Conservation (phyloP, 2,329 filamentous ascomycete species). For the Talaromyces sp. region DNA sequence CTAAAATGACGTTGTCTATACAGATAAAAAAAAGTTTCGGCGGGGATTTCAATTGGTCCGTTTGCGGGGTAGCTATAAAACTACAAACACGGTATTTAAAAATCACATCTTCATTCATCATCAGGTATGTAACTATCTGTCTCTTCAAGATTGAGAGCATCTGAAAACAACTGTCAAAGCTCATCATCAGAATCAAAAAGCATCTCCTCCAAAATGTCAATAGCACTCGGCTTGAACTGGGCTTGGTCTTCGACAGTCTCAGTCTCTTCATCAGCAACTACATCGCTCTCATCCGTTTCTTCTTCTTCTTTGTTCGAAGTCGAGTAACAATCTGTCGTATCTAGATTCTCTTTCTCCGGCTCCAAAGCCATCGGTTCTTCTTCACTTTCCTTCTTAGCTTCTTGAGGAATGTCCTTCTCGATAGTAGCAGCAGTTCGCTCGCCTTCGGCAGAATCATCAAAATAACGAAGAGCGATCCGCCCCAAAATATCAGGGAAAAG, state of each 20-base stretch:
- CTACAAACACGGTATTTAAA: not conserved
- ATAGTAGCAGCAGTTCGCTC: not conserved
- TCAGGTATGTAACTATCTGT: not conserved
- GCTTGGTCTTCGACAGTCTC: constrained; percentile 14
- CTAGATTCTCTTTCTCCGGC: not conserved
- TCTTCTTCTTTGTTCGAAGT: not conserved
- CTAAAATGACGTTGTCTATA: constrained; percentile 1
- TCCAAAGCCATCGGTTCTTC: not conserved
- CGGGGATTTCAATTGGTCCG: constrained; percentile 9
- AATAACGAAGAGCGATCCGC: constrained; percentile 54
- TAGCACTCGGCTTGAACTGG: constrained; percentile 22
- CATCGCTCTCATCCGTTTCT: not conserved
- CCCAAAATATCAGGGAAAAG: constrained; percentile 70
- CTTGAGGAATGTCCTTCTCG: not conserved
- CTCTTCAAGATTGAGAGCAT: not conserved
- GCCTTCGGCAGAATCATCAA: constrained; percentile 17
- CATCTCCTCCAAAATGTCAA: constrained; percentile 21
- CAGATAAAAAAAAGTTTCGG: constrained; percentile 10
- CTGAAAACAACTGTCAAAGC: too few relatives aligned
- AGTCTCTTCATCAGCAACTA: not conserved
- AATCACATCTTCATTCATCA: not conserved
- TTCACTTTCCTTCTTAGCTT: not conserved
- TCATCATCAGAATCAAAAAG: constrained; percentile 7
- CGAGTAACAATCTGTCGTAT: not conserved
- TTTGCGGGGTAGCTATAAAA: constrained; percentile 7